Evolutionary conservation across 805 yeast genomes (phyloP), one percentile per base, ranked within the genome.

Genomic region (Candida ovalis): DNA sequence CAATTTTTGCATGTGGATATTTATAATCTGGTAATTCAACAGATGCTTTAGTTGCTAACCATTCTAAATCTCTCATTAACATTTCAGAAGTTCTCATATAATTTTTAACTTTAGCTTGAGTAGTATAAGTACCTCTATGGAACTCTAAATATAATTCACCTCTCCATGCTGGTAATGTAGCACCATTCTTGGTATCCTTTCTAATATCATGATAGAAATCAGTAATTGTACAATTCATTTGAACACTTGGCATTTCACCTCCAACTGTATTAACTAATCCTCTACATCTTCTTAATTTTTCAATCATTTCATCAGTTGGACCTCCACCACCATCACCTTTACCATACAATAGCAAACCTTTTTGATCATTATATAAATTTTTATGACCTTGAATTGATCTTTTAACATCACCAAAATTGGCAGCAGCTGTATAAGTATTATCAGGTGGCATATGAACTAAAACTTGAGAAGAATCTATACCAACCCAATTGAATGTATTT

Each of bases 241-340:
- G 83, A 19, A 91, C 88, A 1, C 86, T 77, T 2, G 98, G 98
- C 49, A 94, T 76, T 42, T 77, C 74, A 37, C 70, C 69, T 3
- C 92, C 95, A 13, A 84, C 84, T 4, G 84, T 84, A 60, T 92
- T 86, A 19, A 90, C 78, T 50, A 91, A 66, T 15, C 97, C 97
- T 61, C 98, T 78, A 64, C 92, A 84, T 58, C 98, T 82, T 62
- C 98, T 81, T 61, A 92, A 75, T 64, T 89, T 91, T 63, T 94
- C 98, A 53, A 92, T 60, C 96, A 90, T 91, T 61, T 88, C 96
- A 36, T 87, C 86, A 3, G 88, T 84, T 41, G 99, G 98, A 7
- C 99, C 99, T 54, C 99, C 99, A 52, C 99, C 99, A 58, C 99
- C 99, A 64, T 92, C 99, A 60, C 99, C 99, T 59, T 86, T 84